phyloP scores from a whole-genome alignment of 1,284 basidiomycete genomes.

The Microbotryum scabiosae region DNA sequence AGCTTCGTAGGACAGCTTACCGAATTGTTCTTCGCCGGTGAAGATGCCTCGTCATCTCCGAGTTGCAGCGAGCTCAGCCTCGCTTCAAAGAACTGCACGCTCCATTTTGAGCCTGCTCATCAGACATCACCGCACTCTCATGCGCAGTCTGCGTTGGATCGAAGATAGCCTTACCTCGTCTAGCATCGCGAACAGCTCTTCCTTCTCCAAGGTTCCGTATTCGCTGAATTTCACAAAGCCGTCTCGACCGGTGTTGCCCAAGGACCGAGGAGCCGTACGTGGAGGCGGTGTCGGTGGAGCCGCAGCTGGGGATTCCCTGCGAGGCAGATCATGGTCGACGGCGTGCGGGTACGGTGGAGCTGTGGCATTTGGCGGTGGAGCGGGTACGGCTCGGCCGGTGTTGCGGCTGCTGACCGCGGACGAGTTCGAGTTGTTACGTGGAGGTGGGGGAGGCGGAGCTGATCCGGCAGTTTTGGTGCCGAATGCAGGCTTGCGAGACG shows the following conservation, averaged over 20 bases:
- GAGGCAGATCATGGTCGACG: slow-evolving; percentile 1
- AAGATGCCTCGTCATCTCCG: neutral
- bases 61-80: neutral
- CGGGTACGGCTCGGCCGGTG: neutral
- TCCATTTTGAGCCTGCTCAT: neutral
- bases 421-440: neutral
- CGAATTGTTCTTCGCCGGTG: too few species aligned
- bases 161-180: slow-evolving; percentile 52
- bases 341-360: slow-evolving; percentile 8
- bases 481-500: neutral
- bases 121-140: neutral
- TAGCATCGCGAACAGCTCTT: slow-evolving; percentile 61
- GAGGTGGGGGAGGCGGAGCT: neutral
- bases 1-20: neutral
- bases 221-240: slow-evolving; percentile 5
- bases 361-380: neutral
- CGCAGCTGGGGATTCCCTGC: neutral
- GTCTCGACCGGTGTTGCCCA: too few species aligned
- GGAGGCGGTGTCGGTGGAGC: neutral
- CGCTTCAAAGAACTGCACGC: slow-evolving; percentile 23
- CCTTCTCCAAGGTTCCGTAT: slow-evolving; percentile 51
- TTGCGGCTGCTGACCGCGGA: too few species aligned
- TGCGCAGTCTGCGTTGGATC: too few species aligned
- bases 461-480: neutral
- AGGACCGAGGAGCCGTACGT: neutral